Evolutionary conservation across 2,329 filamentous ascomycete species (phyloP).

Genomic region (Basipetospora sp.): DNA sequence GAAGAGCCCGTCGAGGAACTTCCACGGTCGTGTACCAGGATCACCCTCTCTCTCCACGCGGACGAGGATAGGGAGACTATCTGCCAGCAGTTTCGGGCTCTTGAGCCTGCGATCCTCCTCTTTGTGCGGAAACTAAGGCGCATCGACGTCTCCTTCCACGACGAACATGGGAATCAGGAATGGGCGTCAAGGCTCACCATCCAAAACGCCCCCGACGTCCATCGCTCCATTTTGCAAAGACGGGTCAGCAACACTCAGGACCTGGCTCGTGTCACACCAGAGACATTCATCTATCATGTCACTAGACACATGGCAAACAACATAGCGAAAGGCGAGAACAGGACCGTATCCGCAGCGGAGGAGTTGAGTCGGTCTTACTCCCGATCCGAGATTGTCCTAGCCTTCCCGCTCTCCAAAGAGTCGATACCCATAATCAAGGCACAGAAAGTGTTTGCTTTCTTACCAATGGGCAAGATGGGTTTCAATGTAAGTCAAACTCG

Average conservation of each 20-base stretch:
- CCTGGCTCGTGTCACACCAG: neutral
- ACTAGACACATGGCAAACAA: conserved; percentile 15
- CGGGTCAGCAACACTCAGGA: neutral
- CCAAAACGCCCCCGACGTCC: neutral
- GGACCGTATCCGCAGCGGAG: conserved; percentile 16
- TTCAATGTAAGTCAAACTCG: conserved; percentile 23
- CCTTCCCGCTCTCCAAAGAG: conserved; percentile 26
- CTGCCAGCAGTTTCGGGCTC: conserved; percentile 19
- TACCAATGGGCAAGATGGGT: conserved; percentile 26
- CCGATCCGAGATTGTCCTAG: conserved; percentile 25
- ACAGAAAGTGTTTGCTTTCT: conserved; percentile 31
- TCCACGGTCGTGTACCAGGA: conserved; percentile 16
- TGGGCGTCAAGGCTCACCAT: neutral
- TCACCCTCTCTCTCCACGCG: conserved; percentile 23
- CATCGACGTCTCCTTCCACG: conserved; percentile 19
- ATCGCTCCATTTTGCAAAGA: neutral
- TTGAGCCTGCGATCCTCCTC: conserved; percentile 25
- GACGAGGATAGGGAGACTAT: conserved; percentile 15
- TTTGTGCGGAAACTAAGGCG: conserved; percentile 26
- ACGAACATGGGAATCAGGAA: conserved; percentile 8
- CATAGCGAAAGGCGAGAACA: conserved; percentile 21
- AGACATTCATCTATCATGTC: conserved; percentile 16
- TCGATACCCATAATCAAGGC: conserved; percentile 20
- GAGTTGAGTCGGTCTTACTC: conserved; percentile 12
- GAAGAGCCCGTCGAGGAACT: conserved; percentile 12